Percentiles rank a stretch among this genome's conserved stretches.
These are phyloP conservation scores for Pestalotiopsis sp. DNA, from an alignment of 2,329 filamentous ascomycete genomes.

Conservation along the genomic window DNA sequence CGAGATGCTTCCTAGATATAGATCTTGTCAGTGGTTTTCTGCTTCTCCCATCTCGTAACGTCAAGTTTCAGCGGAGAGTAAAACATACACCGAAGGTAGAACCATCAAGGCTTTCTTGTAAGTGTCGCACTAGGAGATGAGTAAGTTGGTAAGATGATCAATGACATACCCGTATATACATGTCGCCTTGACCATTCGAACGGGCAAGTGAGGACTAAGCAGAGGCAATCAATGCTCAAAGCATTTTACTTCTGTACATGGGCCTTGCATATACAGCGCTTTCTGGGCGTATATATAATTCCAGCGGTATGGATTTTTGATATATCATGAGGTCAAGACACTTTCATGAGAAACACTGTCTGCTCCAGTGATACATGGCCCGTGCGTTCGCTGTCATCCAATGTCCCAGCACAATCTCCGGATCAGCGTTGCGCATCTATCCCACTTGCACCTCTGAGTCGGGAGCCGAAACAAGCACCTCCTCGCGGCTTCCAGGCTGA, in stretches of 20 bases:
- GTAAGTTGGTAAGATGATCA: not conserved
- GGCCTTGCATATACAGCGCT: too few relatives aligned
- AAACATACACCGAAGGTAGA: too few relatives aligned
- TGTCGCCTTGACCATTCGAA: too few relatives aligned
- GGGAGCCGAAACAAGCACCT: not conserved
- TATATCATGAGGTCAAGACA: not conserved
- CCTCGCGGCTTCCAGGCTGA: not conserved
- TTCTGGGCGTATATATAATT: too few relatives aligned
- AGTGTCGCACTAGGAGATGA: not conserved
- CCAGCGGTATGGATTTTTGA: not conserved
- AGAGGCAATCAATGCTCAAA: too few relatives aligned
- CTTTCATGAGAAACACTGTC: not conserved
- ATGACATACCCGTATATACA: not conserved
- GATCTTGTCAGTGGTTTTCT: too few relatives aligned
- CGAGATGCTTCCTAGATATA: too few relatives aligned
- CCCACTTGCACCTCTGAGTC: not conserved
- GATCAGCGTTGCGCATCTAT: not conserved
- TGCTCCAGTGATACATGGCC: not conserved
- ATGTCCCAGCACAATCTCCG: not conserved
- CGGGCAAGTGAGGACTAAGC: too few relatives aligned
- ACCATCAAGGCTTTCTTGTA: not conserved
- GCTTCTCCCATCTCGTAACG: too few relatives aligned
- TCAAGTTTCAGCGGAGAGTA: too few relatives aligned
- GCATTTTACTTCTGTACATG: too few relatives aligned
- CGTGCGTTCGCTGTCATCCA: not conserved